Evolutionary conservation across 768 basidiomycete genomes (phyloP).

Genomic region (Artomyces pyxidatus): DNA sequence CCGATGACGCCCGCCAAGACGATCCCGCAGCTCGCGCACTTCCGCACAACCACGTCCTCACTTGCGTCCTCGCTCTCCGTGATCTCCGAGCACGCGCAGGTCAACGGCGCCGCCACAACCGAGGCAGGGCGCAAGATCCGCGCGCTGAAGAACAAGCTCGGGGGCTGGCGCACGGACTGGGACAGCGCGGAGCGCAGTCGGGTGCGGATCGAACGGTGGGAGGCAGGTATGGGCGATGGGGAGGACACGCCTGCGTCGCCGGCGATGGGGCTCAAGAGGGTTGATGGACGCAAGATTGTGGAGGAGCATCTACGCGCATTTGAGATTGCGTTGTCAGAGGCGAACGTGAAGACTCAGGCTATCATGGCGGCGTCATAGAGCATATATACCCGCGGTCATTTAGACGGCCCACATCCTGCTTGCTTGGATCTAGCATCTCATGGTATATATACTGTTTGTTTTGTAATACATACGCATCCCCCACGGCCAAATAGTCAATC

Average conservation of each 20-base stretch:
- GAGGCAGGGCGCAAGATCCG: constrained; percentile 85
- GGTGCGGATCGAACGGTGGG: constrained; percentile 72
- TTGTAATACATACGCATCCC: too few species aligned
- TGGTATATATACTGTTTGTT: too few species aligned
- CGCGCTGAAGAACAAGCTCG: constrained; percentile 75
- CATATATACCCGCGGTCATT: too few species aligned
- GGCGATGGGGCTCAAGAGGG: constrained; percentile 28
- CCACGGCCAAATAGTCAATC: too few species aligned
- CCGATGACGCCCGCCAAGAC: constrained; percentile 50
- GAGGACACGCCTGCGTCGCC: constrained; percentile 22
- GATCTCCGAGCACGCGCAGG: constrained; percentile 83
- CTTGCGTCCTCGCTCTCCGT: constrained; percentile 67
- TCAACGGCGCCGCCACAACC: constrained; percentile 76
- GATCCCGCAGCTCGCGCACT: constrained; percentile 57
- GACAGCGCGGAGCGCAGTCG: constrained; percentile 81
- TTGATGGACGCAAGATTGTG: constrained; percentile 68
- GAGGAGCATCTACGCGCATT: constrained; percentile 74
- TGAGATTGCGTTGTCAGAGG: constrained; percentile 62
- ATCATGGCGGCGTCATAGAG: constrained; percentile 65
- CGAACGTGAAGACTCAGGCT: constrained; percentile 66
- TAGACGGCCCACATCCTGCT: too few species aligned
- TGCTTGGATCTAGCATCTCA: too few species aligned
- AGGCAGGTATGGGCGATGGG: constrained; percentile 44
- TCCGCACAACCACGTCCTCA: constrained; percentile 68
- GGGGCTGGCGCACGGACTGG: constrained; percentile 74